Base-by-base conservation (phyloP, 768 basidiomycete genomes). In the Lactarius indigo region DNA sequence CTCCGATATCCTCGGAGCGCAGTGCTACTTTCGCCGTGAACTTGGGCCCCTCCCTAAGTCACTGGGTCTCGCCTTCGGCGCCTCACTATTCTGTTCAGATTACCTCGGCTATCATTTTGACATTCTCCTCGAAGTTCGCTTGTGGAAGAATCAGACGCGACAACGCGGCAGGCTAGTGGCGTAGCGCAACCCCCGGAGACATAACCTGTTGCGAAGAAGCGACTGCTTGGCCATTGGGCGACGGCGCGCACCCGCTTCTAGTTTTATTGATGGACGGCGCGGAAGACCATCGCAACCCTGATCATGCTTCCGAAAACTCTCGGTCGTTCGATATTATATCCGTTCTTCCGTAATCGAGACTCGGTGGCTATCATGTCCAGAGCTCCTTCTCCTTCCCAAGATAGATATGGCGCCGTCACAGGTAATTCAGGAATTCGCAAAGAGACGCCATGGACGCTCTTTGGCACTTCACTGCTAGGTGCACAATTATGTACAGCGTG, bases 61-160 rank as follows among this genome's bases (percentile, higher is more conserved):
- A 33, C 30, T 57, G n/a, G 56, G 47, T 41, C 35, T 52, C 28
- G 61, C 23, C 56, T 20, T 39, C 47, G 42, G 61, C 61, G 61
- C 61, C 50, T 12, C 31, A 50, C 61, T 57, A 26, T 28, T 26
- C 15, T 39, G 62, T 28, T 59, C 35, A 59, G 62, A 63, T 62
- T 62, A 50, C 59, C 57, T 44, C 44, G 35, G 33, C 35, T 64
- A 39, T 28, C 33, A 13, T 50, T 57, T 57, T 23, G 56, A 33
- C 56, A 35, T 33, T 13, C 47, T 52, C 59, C 47, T 57, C 28
- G 28, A 66, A 39, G 20, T 10, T 54, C 35, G 17, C 37, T 28
- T 50, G 31, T 23, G 57, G 33, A 18, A 41, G 1, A 0, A 20
- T 41, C 15, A 10, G 35, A 39, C 35, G 61, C 28, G n/a, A 61